phyloP scores from a whole-genome alignment of 2,329 filamentous ascomycete genomes.

The Ilyonectria robusta region DNA sequence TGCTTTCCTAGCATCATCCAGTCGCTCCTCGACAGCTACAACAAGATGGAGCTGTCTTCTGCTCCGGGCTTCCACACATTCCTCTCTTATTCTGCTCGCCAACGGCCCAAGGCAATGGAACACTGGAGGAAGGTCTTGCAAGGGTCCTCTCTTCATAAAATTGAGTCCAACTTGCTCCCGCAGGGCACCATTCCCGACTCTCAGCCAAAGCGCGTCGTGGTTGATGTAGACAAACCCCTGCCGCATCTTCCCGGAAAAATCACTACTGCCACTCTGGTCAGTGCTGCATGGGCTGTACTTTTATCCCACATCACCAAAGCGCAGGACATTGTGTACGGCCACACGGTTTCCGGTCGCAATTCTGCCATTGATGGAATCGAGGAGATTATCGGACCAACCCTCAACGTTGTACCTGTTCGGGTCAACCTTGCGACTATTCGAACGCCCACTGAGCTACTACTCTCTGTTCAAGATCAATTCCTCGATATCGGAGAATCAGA shows the following conservation, averaged over 20 bases:
- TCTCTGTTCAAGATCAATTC: slow-evolving; percentile 34
- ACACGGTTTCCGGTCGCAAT: slow-evolving; percentile 58
- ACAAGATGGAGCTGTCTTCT: slow-evolving; percentile 41
- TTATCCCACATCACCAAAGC: slow-evolving; percentile 53
- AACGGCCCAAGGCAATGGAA: slow-evolving; percentile 25
- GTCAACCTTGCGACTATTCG: slow-evolving; percentile 46
- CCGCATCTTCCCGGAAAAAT: slow-evolving; percentile 24
- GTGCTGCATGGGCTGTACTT: slow-evolving; percentile 58
- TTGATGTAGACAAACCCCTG: slow-evolving; percentile 1
- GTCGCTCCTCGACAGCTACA: slow-evolving; percentile 55
- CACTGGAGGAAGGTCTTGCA: slow-evolving; percentile 63
- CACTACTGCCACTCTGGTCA: slow-evolving; percentile 54
- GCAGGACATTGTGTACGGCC: slow-evolving; percentile 58
- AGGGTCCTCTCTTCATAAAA: slow-evolving; percentile 49
- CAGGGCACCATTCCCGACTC: neutral
- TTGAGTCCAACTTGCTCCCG: slow-evolving; percentile 23
- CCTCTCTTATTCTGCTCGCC: slow-evolving; percentile 4
- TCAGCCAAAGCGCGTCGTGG: neutral
- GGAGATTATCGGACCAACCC: slow-evolving; percentile 55
- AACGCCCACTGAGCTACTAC: slow-evolving; percentile 20
- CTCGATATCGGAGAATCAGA: slow-evolving; percentile 31
- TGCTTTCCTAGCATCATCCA: slow-evolving; percentile 57
- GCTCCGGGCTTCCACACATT: slow-evolving; percentile 43
- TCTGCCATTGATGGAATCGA: slow-evolving; percentile 51
- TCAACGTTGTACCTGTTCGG: slow-evolving; percentile 59